Percentiles rank a stretch among this genome's conserved stretches.
Conservation (phyloP, 2,329 filamentous ascomycete genomes). For the Plenodomus biglobosus region DNA sequence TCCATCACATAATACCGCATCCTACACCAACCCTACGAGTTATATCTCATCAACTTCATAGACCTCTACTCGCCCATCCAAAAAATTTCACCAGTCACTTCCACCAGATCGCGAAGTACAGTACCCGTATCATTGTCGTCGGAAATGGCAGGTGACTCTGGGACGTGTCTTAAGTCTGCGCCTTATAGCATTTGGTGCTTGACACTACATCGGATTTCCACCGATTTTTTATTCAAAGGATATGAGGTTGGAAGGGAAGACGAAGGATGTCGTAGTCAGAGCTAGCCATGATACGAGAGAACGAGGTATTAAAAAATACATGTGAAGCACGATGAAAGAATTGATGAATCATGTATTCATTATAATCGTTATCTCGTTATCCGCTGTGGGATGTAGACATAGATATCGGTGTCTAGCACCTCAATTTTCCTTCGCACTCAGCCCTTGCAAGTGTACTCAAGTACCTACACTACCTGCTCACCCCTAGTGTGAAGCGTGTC, state of each 20-base stretch:
- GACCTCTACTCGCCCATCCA: constrained; percentile 60
- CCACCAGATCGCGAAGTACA: constrained; percentile 39
- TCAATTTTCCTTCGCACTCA: neutral
- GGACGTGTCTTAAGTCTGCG: constrained; percentile 63
- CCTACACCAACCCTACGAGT: too few relatives aligned
- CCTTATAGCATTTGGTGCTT: constrained; percentile 42
- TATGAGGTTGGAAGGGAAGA: constrained; percentile 19
- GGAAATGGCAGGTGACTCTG: constrained; percentile 65
- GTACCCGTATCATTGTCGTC: constrained; percentile 52
- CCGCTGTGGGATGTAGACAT: constrained; percentile 17
- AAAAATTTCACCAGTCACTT: constrained; percentile 53
- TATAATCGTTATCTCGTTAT: too few relatives aligned
- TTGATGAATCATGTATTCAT: constrained; percentile 22
- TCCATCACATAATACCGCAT: too few relatives aligned
- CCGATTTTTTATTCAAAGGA: constrained; percentile 29
- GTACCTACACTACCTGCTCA: too few relatives aligned
- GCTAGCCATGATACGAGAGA: too few relatives aligned
- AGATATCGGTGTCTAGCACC: constrained; percentile 1
- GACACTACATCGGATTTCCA: constrained; percentile 36
- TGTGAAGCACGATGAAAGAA: too few relatives aligned
- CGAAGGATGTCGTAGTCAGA: constrained; percentile 19
- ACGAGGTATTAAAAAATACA: too few relatives aligned
- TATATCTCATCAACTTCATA: constrained; percentile 50
- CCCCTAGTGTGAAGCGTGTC: constrained; percentile 23
- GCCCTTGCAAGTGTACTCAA: too few relatives aligned